Evolutionary conservation across 352 stramenopile genomes (phyloP), one percentile per base, ranked within the genome.

Genomic region (Pythium coloratum): DNA sequence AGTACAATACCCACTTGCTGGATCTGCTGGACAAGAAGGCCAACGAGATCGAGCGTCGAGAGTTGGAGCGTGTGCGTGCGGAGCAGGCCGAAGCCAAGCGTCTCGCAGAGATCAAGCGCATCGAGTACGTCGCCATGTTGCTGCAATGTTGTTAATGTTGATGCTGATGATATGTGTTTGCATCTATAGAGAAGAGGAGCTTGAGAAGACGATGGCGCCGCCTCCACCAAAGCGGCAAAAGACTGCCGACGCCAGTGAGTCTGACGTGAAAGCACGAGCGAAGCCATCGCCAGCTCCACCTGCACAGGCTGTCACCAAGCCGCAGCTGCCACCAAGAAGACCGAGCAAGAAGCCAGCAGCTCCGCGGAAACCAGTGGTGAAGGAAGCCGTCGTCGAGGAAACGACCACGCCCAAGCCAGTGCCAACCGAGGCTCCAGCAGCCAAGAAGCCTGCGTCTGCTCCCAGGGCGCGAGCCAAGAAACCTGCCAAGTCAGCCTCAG

Each of bases 1-100:
- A 88, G 80, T 72, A 80, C 62, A 85, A 74, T 71, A 70, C 75
- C 1, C 69, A 69, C 51, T 67, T 84, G 26, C 50, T 86, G 20
- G 70, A 75, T 40, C 50, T 82, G 12, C 33, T 86, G 24, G 76
- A 89, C 57, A 71, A 76, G 59, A 73, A 71, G 30, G 77, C 75
- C 3, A 72, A 75, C 53, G 70, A 76, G 26, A 74, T 82, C 40
- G 80, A 89, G 38, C 66, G 64, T 2, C 63, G 59, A 1, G 78
- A 84, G 50, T 59, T 84, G n/a, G 60, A 73, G 18, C 70, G 76
- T 47, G 74, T 81, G 30, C 73, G 67, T 8, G 67, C 64, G 47
- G 62, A 75, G 33, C 69, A 69, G 36, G 70, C 74, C 30, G 61
- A 67, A 53, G 65, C 76, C 16, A 76, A 76, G 70, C 61, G 49